phyloP scores from a whole-genome alignment of 1,284 basidiomycete genomes.

The Malassezia restricta region DNA sequence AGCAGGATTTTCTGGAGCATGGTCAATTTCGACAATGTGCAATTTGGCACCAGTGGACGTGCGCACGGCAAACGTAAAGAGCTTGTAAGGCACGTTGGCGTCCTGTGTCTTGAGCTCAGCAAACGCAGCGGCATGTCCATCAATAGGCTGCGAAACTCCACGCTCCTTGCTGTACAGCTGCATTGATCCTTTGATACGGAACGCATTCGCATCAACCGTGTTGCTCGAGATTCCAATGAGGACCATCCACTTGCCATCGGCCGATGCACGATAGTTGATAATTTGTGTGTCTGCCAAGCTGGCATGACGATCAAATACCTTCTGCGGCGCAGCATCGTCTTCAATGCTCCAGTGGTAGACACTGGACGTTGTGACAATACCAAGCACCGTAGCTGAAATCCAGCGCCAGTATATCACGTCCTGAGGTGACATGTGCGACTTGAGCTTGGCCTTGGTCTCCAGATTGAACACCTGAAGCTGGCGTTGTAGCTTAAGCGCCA shows the following conservation, averaged over 20 bases:
- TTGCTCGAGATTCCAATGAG: slow-evolving; percentile 93
- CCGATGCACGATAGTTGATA: slow-evolving; percentile 88
- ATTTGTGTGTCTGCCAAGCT: slow-evolving; percentile 90
- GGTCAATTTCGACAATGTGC: slow-evolving; percentile 97
- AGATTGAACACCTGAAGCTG: slow-evolving; percentile 98
- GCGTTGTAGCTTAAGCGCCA: slow-evolving; percentile 68
- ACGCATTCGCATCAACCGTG: slow-evolving; percentile 55
- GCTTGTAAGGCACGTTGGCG: slow-evolving; percentile 52
- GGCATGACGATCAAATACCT: slow-evolving; percentile 92
- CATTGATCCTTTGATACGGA: slow-evolving; percentile 58
- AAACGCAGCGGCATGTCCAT: slow-evolving; percentile 95
- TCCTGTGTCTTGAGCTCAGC: slow-evolving; percentile 61
- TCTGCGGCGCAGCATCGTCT: slow-evolving; percentile 62
- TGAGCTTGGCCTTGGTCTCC: slow-evolving; percentile 88
- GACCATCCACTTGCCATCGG: slow-evolving; percentile 94
- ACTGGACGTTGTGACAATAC: slow-evolving; percentile 84
- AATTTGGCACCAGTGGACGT: slow-evolving; percentile 96
- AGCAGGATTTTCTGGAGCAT: slow-evolving; percentile 82
- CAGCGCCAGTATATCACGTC: slow-evolving; percentile 99
- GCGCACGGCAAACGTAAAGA: slow-evolving; percentile 90
- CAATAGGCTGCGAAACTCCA: slow-evolving; percentile 94
- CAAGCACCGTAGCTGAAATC: slow-evolving; percentile 79
- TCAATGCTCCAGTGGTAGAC: slow-evolving; percentile 86
- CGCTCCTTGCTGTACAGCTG: slow-evolving; percentile 80
- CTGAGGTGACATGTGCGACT: slow-evolving; percentile 79